Base-by-base conservation (phyloP, 176 grass and related monocot genomes). In the sorghum (Sorghum bicolor) region DNA sequence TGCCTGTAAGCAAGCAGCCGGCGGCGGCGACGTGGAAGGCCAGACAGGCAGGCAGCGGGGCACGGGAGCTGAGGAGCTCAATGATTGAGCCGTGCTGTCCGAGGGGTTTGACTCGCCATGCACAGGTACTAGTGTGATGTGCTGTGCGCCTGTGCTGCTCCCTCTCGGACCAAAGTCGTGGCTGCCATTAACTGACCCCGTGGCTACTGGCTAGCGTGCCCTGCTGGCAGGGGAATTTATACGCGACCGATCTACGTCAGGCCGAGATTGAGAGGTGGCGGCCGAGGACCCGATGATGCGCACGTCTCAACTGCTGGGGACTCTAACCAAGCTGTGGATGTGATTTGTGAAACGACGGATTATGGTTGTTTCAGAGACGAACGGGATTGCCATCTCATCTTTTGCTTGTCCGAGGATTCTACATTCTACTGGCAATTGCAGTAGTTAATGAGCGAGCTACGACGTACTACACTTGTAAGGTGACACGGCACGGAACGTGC, bases 81-180 rank as follows among this genome's bases (percentile, higher is more conserved):
- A 72, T 78, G 53, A 78, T 78, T 24, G 63, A 61, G 79, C 17
- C 10, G 72, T n/a, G 22, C 39, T 62, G 33, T 38, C 26, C 75
- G n/a, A 61, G 13, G 58, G 50, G 1, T 15, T 62, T 39, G 72
- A 70, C 86, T 19, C 43, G 6, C 32, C 71, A n/a, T n/a, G n/a
- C n/a, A 77, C 64, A 61, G 8, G 44, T 44, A 53, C 48, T 47
- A 15, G 14, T 6, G 4, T 48, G 0, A 2, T n/a, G 67, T 5
- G 14, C 7, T 16, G 7, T 34, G 64, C 7, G 8, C 2, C 1
- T 69, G 66, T 11, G 20, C 8, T 9, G 4, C 8, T 14, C 68
- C 3, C 34, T 70, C 24, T 28, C n/a, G 38, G 69, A 44, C n/a
- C 69, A 45, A 72, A 72, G 70, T 74, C 70, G 0, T 53, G 72